Conservation (phyloP, 768 basidiomycete species). For the Lanmaoa pseudosensibilis region DNA sequence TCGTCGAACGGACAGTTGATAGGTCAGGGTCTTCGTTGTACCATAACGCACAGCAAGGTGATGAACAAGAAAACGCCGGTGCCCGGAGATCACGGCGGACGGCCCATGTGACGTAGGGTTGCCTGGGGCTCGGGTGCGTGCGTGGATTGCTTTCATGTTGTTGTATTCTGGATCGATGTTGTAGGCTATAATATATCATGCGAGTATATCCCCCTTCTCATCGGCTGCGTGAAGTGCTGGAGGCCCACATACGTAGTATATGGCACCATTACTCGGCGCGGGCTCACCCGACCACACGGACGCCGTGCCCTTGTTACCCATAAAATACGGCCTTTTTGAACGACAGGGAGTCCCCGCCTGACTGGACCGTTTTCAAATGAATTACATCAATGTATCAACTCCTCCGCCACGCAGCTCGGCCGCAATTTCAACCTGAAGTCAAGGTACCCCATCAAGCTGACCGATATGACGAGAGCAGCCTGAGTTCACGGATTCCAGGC, state of each 20-base stretch:
- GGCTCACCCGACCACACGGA: no score
- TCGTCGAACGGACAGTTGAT: conserved; percentile 80
- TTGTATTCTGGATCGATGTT: conserved; percentile 1
- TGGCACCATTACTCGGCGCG: no score
- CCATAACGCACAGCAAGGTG: conserved; percentile 14
- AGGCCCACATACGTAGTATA: not conserved
- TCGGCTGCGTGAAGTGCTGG: not conserved
- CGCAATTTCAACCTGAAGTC: no score
- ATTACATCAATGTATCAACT: no score
- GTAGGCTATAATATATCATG: conserved; percentile 16
- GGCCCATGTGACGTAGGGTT: not conserved
- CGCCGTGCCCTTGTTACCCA: no score
- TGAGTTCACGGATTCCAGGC: no score
- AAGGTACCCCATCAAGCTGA: no score
- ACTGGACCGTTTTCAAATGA: no score
- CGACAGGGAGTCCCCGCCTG: no score
- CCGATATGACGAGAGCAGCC: no score
- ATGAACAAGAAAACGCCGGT: conserved; percentile 10
- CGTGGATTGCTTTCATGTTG: not conserved
- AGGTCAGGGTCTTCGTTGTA: conserved; percentile 54
- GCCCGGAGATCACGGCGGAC: conserved; percentile 23
- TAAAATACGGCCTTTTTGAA: no score
- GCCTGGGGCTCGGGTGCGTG: not conserved
- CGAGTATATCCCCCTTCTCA: not conserved
- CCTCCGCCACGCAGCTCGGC: no score